Conservation (phyloP, 169 alveolate species). For the Plasmodium blacklocki region DNA sequence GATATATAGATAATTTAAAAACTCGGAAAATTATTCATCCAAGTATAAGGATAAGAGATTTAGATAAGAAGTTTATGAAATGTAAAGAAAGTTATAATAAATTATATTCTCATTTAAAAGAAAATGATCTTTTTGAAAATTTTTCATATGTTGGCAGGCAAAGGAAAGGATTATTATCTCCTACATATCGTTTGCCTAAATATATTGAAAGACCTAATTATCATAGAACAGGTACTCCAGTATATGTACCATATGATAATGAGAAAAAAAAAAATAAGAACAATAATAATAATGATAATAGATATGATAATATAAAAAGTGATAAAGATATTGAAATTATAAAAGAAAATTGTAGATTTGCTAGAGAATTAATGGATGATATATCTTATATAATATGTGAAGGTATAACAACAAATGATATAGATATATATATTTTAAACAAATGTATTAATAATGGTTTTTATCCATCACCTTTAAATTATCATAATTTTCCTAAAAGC, state of each 20-base stretch:
- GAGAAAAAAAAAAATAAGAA: slow-evolving; percentile 10
- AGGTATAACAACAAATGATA: slow-evolving; percentile 83
- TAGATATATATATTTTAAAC: slow-evolving; percentile 78
- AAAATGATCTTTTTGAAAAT: slow-evolving; percentile 32
- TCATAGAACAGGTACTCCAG: slow-evolving; percentile 80
- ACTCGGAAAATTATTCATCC: slow-evolving; percentile 61
- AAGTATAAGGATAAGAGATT: slow-evolving; percentile 44
- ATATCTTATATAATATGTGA: slow-evolving; percentile 77
- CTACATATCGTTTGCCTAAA: slow-evolving; percentile 78
- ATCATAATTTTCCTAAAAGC: slow-evolving; percentile 83
- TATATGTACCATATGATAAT: slow-evolving; percentile 76
- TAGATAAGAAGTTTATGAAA: slow-evolving; percentile 38
- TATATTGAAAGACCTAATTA: slow-evolving; percentile 80
- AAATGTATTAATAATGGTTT: slow-evolving; percentile 79
- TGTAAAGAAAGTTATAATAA: slow-evolving; percentile 55
- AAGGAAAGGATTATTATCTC: slow-evolving; percentile 80
- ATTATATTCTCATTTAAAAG: slow-evolving; percentile 37
- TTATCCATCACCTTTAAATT: slow-evolving; percentile 84
- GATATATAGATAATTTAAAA: slow-evolving; percentile 46
- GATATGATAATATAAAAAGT: slow-evolving; percentile 65
- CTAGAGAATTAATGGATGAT: slow-evolving; percentile 82
- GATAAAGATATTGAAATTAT: slow-evolving; percentile 81
- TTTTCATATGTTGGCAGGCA: slow-evolving; percentile 76
- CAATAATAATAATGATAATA: neutral
- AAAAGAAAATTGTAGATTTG: slow-evolving; percentile 79